A percentile compares a stretch with the other conserved stretches of the same genome.
phyloP scores from a whole-genome alignment of 192 early-diverging fungal species.

The Cetraspora pellucida region DNA sequence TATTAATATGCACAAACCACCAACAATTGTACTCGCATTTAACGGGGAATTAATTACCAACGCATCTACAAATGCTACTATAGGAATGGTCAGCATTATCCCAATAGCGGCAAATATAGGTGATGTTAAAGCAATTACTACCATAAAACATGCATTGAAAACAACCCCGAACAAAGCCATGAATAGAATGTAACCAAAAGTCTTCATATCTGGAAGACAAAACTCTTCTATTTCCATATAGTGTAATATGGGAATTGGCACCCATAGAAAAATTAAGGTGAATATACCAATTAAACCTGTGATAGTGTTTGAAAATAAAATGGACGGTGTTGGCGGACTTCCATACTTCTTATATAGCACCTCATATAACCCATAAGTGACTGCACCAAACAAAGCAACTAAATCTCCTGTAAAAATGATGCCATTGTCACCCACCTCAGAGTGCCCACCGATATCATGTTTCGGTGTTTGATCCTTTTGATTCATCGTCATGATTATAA shows the following conservation, averaged over 20 bases:
- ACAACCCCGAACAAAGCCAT: conserved; percentile 71
- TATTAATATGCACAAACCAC: conserved; percentile 26
- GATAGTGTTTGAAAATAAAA: conserved; percentile 75
- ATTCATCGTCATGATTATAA: conserved; percentile 65
- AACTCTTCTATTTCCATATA: conserved; percentile 65
- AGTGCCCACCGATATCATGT: conserved; percentile 24
- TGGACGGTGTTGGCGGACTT: conserved; percentile 58
- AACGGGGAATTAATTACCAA: background rate
- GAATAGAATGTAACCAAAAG: conserved; percentile 58
- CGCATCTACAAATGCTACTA: conserved; percentile 51
- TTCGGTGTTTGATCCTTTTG: background rate
- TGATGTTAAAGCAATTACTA: conserved; percentile 69
- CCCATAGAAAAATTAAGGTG: conserved; percentile 68
- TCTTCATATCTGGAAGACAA: conserved; percentile 58
- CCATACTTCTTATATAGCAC: conserved; percentile 81
- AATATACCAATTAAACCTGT: conserved; percentile 70
- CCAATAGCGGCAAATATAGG: conserved; percentile 78
- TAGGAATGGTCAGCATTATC: conserved; percentile 79
- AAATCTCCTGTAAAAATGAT: conserved; percentile 50
- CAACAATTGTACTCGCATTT: background rate
- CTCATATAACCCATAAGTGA: conserved; percentile 76
- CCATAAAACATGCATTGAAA: conserved; percentile 81
- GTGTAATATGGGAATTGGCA: conserved; percentile 74
- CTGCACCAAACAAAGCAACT: conserved; percentile 65
- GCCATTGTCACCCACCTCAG: background rate